Conservation (phyloP, 2,329 filamentous ascomycete genomes). For the Knoxdaviesia proteae region DNA sequence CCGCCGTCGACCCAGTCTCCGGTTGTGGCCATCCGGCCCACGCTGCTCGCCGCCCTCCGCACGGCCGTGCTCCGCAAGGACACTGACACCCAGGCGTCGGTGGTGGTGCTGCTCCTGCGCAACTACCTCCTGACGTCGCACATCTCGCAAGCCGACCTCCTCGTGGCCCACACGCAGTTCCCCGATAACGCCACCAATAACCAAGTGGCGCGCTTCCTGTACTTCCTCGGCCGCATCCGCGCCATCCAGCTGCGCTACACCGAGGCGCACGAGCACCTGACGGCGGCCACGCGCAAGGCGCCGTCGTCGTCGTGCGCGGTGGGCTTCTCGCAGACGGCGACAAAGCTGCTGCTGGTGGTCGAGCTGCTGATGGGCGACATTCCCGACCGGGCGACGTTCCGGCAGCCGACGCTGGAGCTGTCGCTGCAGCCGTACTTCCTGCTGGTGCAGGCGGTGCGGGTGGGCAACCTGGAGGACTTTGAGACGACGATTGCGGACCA, state of each 20-base stretch:
- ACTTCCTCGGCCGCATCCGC: conserved; percentile 90
- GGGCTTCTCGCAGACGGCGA: conserved; percentile 89
- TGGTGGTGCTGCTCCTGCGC: conserved; percentile 83
- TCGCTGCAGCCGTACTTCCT: conserved; percentile 83
- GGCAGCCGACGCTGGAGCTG: conserved; percentile 68
- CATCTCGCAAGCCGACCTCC: conserved; percentile 86
- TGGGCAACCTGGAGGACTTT: conserved; percentile 91
- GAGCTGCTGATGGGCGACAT: conserved; percentile 98
- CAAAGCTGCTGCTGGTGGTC: conserved; percentile 89
- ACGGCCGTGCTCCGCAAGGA: conserved; percentile 96
- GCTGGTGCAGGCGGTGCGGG: conserved; percentile 82
- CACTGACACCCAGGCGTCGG: conserved; percentile 86
- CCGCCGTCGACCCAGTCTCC: conserved; percentile 78
- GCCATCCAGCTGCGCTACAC: conserved; percentile 95
- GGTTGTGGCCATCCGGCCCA: conserved; percentile 68
- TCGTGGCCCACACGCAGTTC: conserved; percentile 91
- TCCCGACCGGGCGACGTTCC: conserved; percentile 84
- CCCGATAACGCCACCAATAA: conserved; percentile 90
- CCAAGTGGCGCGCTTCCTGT: conserved; percentile 90
- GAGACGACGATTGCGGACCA: conserved; percentile 67
- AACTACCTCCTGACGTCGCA: conserved; percentile 94
- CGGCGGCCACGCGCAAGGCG: conserved; percentile 83
- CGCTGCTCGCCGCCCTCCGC: conserved; percentile 68
- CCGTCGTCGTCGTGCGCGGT: conserved; percentile 75
- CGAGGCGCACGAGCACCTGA: conserved; percentile 85